Evolutionary conservation across 2,329 filamentous ascomycete species (phyloP).

Genomic region (Botrytis byssoidea): DNA sequence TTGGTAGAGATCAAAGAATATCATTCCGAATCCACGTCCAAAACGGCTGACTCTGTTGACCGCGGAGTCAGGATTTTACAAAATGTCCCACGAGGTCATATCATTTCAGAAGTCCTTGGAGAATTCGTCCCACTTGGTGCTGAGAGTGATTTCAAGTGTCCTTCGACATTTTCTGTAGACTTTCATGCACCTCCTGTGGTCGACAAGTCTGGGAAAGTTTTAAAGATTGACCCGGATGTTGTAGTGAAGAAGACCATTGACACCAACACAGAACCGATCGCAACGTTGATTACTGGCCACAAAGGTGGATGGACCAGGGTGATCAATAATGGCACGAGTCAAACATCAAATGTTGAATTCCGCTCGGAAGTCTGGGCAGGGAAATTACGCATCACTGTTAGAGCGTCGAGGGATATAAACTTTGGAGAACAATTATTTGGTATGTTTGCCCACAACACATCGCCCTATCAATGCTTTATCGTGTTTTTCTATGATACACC

Average conservation of each 20-base stretch:
- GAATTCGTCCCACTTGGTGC: constrained; percentile 17
- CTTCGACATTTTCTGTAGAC: not conserved
- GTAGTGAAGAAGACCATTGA: not conserved
- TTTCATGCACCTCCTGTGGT: constrained; percentile 13
- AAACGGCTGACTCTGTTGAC: not conserved
- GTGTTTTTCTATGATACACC: not conserved
- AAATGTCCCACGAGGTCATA: not conserved
- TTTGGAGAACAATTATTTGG: constrained; percentile 18
- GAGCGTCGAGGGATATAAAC: constrained; percentile 11
- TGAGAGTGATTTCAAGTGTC: not conserved
- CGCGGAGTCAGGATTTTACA: constrained; percentile 15
- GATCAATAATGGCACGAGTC: not conserved
- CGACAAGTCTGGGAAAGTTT: not conserved
- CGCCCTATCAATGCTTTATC: not conserved
- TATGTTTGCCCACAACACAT: not conserved
- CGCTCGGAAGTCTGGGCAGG: constrained; percentile 16
- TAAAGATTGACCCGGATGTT: not conserved
- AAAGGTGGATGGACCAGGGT: constrained; percentile 19
- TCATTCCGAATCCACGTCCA: not conserved
- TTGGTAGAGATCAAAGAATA: constrained; percentile 10
- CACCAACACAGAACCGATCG: constrained; percentile 5
- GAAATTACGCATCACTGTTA: constrained; percentile 11
- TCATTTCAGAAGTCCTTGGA: constrained; percentile 16
- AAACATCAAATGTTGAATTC: constrained; percentile 5
- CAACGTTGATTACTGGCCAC: constrained; percentile 10